Evolutionary conservation across 371 early-diverging fungal genomes (phyloP).

Genomic region (Apophysomyces sp.): DNA sequence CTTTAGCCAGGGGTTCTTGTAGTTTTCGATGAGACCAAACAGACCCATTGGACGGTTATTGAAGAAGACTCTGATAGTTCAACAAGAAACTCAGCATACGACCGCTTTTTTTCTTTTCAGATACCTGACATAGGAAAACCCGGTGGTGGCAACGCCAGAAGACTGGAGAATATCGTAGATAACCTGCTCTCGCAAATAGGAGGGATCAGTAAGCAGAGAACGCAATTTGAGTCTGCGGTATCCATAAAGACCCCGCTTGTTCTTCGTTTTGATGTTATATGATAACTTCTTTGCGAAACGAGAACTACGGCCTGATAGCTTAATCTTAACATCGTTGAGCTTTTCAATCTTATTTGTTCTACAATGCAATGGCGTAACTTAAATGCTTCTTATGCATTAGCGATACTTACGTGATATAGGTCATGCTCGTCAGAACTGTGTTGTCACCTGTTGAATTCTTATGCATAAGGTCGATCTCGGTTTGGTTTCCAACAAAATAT

Average conservation of each 20-base stretch:
- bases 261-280: conserved; percentile 29
- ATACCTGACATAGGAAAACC: conserved; percentile 24
- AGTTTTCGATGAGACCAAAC: conserved; percentile 34
- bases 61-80: conserved; percentile 22
- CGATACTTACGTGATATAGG: conserved; percentile 19
- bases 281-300: conserved; percentile 27
- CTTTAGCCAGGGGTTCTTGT: conserved; percentile 34
- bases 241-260: conserved; percentile 18
- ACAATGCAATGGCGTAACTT: neutral
- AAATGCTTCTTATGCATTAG: neutral
- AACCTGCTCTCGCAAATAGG: conserved; percentile 35
- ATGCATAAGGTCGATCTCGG: conserved; percentile 15
- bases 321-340: conserved; percentile 19
- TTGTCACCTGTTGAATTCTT: conserved; percentile 2
- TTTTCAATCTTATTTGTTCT: conserved; percentile 18
- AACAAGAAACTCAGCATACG: neutral
- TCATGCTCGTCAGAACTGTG: conserved; percentile 5
- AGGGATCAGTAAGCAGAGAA: conserved; percentile 30
- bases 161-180: conserved; percentile 25
- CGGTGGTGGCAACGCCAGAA: conserved; percentile 22
- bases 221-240: conserved; percentile 33
- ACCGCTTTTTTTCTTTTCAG: neutral
- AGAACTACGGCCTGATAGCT: conserved; percentile 33
- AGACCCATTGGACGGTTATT: conserved; percentile 36
- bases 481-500: conserved; percentile 14